Evolutionary conservation across 2,329 filamentous ascomycete species (phyloP), one percentile per base, ranked within the genome.

Genomic region (Cadophora sp.): DNA sequence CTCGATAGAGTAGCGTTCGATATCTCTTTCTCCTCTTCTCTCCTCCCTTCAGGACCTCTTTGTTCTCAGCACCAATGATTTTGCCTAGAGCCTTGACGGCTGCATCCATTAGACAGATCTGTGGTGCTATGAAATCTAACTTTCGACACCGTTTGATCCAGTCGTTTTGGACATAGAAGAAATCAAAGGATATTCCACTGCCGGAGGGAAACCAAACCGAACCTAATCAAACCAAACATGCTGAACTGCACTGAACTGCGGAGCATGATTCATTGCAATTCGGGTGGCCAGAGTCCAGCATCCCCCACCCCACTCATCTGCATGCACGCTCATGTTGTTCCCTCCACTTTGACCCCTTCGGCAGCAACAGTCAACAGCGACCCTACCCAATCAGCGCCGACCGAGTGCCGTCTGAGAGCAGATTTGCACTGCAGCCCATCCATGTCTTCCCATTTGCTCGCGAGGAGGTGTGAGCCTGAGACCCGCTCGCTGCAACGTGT

Each of bases 311-410:
- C 50, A 43, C 40, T 43, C 40, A 43, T n/a, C 19, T 48, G 43
- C 19, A 22, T n/a, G 37, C 37, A n/a, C 22, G 43, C 43, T 43
- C 43, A 48, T 48, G 43, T 48, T 22, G 19, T 31, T n/a, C 26
- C n/a, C 51, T 55, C 51, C 26, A 55, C 51, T 55, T 55, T 29
- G 51, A 55, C 51, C 51, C 51, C 51, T 19, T 55, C 51, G 27
- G 51, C 51, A 55, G 26, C 27, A 55, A 55, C 27, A 55, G 51
- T n/a, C 51, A n/a, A 55, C 51, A 27, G 3, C 27, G 27, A 12
- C 51, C 16, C 4, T 14, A 27, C 14, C 51, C 51, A 55, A 55
- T 55, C 51, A 31, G 24, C 16, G 8, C 3, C 9, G 26, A 4
- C 6, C 14, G 16, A 5, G 16, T 55, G 27, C 27, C 31, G 27